Conservation (phyloP, 176 grass and related monocot genomes). For the Rhynchospora tenuis region DNA sequence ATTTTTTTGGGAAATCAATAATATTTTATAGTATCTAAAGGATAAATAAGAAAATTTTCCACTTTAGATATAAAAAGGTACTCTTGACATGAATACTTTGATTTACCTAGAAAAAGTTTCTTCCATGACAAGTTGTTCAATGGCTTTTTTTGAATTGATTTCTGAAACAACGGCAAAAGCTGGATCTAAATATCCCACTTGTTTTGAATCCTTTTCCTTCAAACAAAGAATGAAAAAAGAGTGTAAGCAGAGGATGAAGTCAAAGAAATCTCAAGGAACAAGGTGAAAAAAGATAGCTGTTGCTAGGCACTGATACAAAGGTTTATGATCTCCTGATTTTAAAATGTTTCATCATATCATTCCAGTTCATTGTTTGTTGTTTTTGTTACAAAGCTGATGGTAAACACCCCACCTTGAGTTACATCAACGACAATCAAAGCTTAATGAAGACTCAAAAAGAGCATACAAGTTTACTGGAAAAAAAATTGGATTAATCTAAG, state of each 20-base stretch:
- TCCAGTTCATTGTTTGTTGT: neutral
- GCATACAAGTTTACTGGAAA: neutral
- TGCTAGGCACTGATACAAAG: neutral
- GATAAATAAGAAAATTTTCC: neutral
- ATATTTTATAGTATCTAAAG: neutral
- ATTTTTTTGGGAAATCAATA: neutral
- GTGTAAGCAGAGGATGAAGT: no score
- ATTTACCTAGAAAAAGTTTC: conserved; percentile 88
- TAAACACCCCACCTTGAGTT: neutral
- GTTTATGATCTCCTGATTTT: neutral
- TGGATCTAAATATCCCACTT: conserved; percentile 37
- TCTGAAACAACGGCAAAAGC: conserved; percentile 67
- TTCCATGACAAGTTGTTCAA: conserved; percentile 68
- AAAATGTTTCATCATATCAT: neutral
- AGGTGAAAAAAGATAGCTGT: neutral
- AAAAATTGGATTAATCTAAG: neutral
- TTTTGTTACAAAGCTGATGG: neutral
- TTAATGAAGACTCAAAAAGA: neutral
- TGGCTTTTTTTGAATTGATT: conserved; percentile 64
- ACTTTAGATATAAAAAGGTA: neutral
- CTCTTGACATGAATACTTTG: neutral
- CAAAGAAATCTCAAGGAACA: no score
- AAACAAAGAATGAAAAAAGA: neutral
- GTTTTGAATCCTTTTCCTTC: conserved; percentile 33
- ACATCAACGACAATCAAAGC: neutral